These are phyloP conservation scores for Neonothopanus nambi DNA, from an alignment of 1,284 basidiomycete genomes.

Conservation along the genomic window DNA sequence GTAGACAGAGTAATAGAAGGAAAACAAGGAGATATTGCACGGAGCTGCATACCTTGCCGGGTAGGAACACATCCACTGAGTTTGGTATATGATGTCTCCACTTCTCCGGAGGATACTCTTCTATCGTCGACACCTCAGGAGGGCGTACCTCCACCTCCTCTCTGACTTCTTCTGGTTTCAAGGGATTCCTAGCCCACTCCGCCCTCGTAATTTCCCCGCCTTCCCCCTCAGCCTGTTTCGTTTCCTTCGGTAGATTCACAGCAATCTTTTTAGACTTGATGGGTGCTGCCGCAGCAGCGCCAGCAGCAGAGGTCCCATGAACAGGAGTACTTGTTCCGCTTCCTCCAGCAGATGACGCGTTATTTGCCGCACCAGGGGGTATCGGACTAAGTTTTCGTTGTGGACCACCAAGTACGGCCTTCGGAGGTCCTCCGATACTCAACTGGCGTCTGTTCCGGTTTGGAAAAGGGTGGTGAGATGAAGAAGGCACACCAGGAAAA, in stretches of 20 bases:
- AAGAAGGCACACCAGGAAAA: slow-evolving; percentile 31
- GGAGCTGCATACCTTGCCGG: slow-evolving; percentile 62
- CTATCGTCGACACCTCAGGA: slow-evolving; percentile 54
- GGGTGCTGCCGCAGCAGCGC: slow-evolving; percentile 25
- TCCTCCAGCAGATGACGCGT: slow-evolving; percentile 15
- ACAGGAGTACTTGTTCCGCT: slow-evolving; percentile 17
- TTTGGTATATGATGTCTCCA: slow-evolving; percentile 57
- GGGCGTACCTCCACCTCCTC: slow-evolving; percentile 37
- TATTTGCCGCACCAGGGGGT: slow-evolving; percentile 34
- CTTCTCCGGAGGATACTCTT: slow-evolving; percentile 61
- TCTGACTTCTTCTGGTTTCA: slow-evolving; percentile 41
- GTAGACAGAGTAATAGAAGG: slow-evolving; percentile 10
- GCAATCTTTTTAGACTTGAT: slow-evolving; percentile 64
- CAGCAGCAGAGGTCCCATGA: slow-evolving; percentile 15
- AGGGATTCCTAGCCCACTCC: slow-evolving; percentile 64
- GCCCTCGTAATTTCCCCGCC: slow-evolving; percentile 46
- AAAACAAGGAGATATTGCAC: slow-evolving; percentile 1
- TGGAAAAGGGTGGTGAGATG: slow-evolving; percentile 51
- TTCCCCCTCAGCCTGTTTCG: slow-evolving; percentile 41
- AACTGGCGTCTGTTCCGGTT: slow-evolving; percentile 56
- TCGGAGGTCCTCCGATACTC: slow-evolving; percentile 80
- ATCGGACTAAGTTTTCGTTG: slow-evolving; percentile 71
- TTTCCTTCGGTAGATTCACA: slow-evolving; percentile 74
- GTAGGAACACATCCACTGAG: slow-evolving; percentile 76
- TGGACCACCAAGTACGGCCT: slow-evolving; percentile 77